phyloP scores from a whole-genome alignment of 345 rosid genomes.

The Nasturtium officinale region DNA sequence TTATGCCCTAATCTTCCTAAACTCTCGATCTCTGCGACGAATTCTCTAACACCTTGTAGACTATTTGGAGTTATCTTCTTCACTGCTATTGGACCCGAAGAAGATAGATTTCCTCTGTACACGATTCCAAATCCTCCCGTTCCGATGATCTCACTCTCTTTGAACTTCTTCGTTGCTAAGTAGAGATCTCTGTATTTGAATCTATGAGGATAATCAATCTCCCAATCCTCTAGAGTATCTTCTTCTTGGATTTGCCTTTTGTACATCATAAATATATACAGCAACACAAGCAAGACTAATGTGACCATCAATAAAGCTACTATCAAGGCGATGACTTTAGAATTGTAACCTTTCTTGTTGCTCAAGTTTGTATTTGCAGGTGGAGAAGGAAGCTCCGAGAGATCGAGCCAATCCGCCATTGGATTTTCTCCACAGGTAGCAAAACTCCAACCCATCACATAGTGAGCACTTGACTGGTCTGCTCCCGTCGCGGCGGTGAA shows the following conservation, averaged over 20 bases:
- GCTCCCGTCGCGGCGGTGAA: conserved; percentile 79
- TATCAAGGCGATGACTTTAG: conserved; percentile 32
- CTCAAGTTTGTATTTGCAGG: conserved; percentile 31
- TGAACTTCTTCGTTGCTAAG: conserved; percentile 33
- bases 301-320: conserved; percentile 35
- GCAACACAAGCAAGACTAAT: conserved; percentile 19
- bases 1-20: conserved; percentile 60
- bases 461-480: conserved; percentile 58
- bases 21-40: conserved; percentile 62
- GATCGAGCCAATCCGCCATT: conserved; percentile 39
- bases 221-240: conserved; percentile 42
- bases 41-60: conserved; percentile 58
- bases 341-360: conserved; percentile 35
- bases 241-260: conserved; percentile 24
- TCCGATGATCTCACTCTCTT: conserved; percentile 38
- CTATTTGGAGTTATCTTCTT: conserved; percentile 45
- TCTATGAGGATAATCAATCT: conserved; percentile 39
- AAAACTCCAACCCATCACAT: conserved; percentile 82
- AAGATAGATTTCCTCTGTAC: conserved; percentile 26
- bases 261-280: conserved; percentile 24
- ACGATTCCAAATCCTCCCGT: conserved; percentile 39
- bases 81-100: conserved; percentile 33
- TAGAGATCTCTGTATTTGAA: conserved; percentile 40
- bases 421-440: conserved; percentile 47
- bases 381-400: conserved; percentile 49